Evolutionary conservation across 2,329 filamentous ascomycete species (phyloP).

Genomic region (Lasiodiplodia hormozganensis): DNA sequence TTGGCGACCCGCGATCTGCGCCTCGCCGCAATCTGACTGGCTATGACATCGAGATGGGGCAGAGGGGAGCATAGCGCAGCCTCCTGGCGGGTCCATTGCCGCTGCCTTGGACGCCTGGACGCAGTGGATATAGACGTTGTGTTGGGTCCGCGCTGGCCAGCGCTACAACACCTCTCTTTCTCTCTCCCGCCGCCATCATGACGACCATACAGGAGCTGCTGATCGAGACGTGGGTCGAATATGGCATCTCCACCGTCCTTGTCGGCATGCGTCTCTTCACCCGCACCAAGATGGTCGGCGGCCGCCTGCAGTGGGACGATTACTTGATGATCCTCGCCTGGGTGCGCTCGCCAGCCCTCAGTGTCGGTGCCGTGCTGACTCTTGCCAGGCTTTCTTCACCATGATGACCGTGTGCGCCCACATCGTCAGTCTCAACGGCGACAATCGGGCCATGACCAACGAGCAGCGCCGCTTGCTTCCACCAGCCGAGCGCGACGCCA

Average conservation of each 20-base stretch:
- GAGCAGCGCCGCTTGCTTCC: constrained; percentile 43
- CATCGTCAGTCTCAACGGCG: constrained; percentile 39
- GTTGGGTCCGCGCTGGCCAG: background rate
- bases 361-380: background rate
- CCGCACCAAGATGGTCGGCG: constrained; percentile 45
- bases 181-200: background rate
- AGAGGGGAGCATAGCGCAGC: background rate
- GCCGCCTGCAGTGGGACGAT: constrained; percentile 46
- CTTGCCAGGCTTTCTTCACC: constrained; percentile 32
- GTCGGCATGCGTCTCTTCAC: constrained; percentile 44
- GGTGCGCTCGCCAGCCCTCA: constrained; percentile 32
- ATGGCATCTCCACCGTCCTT: constrained; percentile 40
- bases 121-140: background rate
- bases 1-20: constrained; percentile 3
- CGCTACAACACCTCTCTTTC: background rate
- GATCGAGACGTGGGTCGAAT: constrained; percentile 49
- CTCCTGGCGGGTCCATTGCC: background rate
- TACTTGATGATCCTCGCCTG: constrained; percentile 42
- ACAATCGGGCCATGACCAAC: constrained; percentile 41
- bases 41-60: background rate
- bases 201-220: constrained; percentile 10
- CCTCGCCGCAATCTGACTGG: background rate
- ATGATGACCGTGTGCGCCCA: constrained; percentile 36
- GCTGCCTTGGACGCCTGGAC: background rate
- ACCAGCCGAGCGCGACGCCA: constrained; percentile 36